phyloP scores from a whole-genome alignment of 2,329 filamentous ascomycete genomes.

The Colletotrichum godetiae region DNA sequence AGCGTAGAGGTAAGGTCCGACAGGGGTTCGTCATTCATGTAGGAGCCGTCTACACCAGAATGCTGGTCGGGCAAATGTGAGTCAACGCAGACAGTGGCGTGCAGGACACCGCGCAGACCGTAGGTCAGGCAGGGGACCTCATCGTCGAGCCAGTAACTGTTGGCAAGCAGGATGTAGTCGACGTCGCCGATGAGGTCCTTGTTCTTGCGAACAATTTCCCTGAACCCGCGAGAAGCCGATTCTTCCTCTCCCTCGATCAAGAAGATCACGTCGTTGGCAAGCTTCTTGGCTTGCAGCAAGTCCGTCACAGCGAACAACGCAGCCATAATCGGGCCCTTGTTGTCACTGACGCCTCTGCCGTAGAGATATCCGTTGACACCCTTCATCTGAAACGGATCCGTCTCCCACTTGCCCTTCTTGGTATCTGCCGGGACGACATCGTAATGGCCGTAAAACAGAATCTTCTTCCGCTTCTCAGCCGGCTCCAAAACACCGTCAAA shows the following conservation, averaged over 20 bases:
- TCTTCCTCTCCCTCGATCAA: conserved; percentile 98
- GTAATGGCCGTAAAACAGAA: conserved; percentile 98
- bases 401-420: conserved; percentile 83
- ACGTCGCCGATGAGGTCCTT: conserved; percentile 89
- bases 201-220: conserved; percentile 81
- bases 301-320: conserved; percentile 95
- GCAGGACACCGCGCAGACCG: conserved; percentile 90
- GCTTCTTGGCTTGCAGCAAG: conserved; percentile 81
- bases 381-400: conserved; percentile 89
- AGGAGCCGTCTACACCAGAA: conserved; percentile 95
- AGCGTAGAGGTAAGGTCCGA: conserved; percentile 90
- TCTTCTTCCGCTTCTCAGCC: conserved; percentile 78
- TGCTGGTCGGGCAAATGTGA: conserved; percentile 90
- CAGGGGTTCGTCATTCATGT: conserved; percentile 88
- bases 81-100: conserved; percentile 89
- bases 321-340: conserved; percentile 95
- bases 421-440: conserved; percentile 94
- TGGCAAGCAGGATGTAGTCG: conserved; percentile 94
- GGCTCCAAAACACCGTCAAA: conserved; percentile 82
- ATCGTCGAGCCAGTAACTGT: conserved; percentile 99
- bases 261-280: conserved; percentile 91
- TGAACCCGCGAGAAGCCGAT: conserved; percentile 90
- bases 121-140: conserved; percentile 96
- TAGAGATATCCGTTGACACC: conserved; percentile 94
- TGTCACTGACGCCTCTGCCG: conserved; percentile 95